phyloP scores from a whole-genome alignment of 495 filamentous ascomycete species.

The Trichocladium antarcticum region DNA sequence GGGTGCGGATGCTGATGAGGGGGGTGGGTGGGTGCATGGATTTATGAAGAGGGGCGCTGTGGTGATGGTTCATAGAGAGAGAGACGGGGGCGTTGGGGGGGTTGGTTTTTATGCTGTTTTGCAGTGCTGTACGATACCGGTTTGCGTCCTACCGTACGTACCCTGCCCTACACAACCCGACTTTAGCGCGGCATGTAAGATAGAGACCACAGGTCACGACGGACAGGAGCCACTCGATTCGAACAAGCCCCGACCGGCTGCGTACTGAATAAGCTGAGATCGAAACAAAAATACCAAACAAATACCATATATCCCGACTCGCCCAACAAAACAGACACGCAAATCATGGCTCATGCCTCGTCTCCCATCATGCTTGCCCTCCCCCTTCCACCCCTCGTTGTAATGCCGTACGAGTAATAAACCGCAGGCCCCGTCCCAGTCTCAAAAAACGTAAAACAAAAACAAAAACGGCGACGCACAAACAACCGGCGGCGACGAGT shows the following conservation, averaged over 20 bases:
- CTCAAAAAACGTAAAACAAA: too few species aligned
- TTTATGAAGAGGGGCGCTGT: too few species aligned
- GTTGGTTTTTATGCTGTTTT: background rate
- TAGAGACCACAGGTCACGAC: background rate
- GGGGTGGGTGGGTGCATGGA: background rate
- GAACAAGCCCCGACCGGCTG: too few species aligned
- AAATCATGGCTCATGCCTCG: slow-evolving; percentile 9
- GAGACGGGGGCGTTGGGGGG: background rate
- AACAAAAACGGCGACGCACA: too few species aligned
- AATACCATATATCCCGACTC: slow-evolving; percentile 7
- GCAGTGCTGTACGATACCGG: background rate
- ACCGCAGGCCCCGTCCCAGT: too few species aligned
- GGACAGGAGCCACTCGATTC: too few species aligned
- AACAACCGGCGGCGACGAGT: too few species aligned
- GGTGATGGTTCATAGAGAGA: too few species aligned
- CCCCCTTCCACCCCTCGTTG: background rate
- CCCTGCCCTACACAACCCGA: background rate
- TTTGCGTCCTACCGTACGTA: background rate
- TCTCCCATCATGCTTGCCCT: slow-evolving; percentile 2
- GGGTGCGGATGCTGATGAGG: background rate
- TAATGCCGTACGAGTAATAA: background rate
- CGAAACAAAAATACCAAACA: background rate
- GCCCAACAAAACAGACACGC: background rate
- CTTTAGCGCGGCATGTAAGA: background rate
- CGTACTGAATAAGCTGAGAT: too few species aligned